Evolutionary conservation across 768 basidiomycete species (phyloP).

Genomic region (Amanita pseudoporphyria): DNA sequence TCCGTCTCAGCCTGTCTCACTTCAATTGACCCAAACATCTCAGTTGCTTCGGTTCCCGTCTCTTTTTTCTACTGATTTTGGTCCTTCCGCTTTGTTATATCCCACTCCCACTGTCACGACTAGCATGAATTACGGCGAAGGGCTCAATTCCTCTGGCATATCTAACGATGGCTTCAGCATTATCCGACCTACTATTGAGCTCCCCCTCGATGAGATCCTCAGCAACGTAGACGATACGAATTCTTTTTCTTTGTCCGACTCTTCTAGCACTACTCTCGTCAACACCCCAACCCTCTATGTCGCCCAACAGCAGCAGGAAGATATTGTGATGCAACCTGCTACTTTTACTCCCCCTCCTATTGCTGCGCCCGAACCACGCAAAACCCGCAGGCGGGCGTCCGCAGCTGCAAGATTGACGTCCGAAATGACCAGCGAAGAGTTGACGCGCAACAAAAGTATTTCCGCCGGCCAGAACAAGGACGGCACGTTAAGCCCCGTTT

Average conservation of each 20-base stretch:
- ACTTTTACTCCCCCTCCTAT: background rate
- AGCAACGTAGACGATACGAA: slow-evolving; percentile 29
- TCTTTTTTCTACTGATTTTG: slow-evolving; percentile 67
- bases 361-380: background rate
- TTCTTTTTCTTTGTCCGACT: slow-evolving; percentile 17
- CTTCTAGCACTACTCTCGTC: slow-evolving; percentile 11
- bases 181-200: slow-evolving; percentile 72
- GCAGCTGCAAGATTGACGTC: slow-evolving; percentile 17
- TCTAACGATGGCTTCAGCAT: slow-evolving; percentile 50
- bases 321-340: slow-evolving; percentile 11
- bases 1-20: slow-evolving; percentile 9
- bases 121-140: slow-evolving; percentile 72
- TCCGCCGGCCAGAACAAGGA: slow-evolving; percentile 1
- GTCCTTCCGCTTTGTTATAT: slow-evolving; percentile 66
- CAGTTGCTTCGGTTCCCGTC: slow-evolving; percentile 59
- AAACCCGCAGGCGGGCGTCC: slow-evolving; percentile 5
- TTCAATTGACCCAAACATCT: slow-evolving; percentile 1
- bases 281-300: slow-evolving; percentile 10
- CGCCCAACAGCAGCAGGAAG: slow-evolving; percentile 5
- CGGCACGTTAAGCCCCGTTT: slow-evolving; percentile 11
- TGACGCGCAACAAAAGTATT: slow-evolving; percentile 10
- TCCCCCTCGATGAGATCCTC: slow-evolving; percentile 78
- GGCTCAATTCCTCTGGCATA: slow-evolving; percentile 36
- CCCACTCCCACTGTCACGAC: slow-evolving; percentile 59
- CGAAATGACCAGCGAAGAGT: slow-evolving; percentile 23